These are phyloP conservation scores for Geotrichum reessii DNA, from an alignment of 1,139 yeast genomes.

Conservation along the genomic window DNA sequence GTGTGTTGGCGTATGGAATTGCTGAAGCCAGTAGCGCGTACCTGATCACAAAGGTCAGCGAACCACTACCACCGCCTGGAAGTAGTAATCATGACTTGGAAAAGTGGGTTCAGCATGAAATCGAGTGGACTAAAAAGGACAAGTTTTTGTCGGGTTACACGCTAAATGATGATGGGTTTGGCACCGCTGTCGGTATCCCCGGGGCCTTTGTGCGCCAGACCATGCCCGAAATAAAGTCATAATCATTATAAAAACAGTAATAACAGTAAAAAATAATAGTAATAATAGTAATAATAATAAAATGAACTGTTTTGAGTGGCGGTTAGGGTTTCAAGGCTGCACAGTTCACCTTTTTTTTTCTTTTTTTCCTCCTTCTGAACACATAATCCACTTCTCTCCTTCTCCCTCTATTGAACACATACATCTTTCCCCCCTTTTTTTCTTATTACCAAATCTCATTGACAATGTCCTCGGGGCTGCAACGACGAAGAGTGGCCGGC, in stretches of 20 bases:
- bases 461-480: slow-evolving; percentile 38
- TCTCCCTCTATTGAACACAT: background rate
- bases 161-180: slow-evolving; percentile 17
- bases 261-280: background rate
- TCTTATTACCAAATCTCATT: background rate
- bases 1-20: slow-evolving; percentile 49
- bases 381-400: background rate
- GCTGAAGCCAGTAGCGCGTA: slow-evolving; percentile 54
- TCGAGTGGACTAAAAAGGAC: slow-evolving; percentile 27
- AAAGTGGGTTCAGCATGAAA: slow-evolving; percentile 29
- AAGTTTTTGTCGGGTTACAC: slow-evolving; percentile 11
- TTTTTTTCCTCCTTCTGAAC: background rate
- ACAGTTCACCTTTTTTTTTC: background rate
- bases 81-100: slow-evolving; percentile 16
- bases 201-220: slow-evolving; percentile 2
- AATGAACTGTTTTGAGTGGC: background rate
- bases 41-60: slow-evolving; percentile 50
- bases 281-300: background rate
- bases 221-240: background rate
- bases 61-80: slow-evolving; percentile 43
- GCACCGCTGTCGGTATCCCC: slow-evolving; percentile 10
- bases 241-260: background rate
- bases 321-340: background rate
- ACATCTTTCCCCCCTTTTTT: background rate
- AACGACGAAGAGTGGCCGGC: slow-evolving; percentile 44